A percentile compares a stretch with the other conserved stretches of the same genome.
These are phyloP conservation scores for Nematodospora valgi DNA, from an alignment of 805 yeast species.

Conservation along the genomic window DNA sequence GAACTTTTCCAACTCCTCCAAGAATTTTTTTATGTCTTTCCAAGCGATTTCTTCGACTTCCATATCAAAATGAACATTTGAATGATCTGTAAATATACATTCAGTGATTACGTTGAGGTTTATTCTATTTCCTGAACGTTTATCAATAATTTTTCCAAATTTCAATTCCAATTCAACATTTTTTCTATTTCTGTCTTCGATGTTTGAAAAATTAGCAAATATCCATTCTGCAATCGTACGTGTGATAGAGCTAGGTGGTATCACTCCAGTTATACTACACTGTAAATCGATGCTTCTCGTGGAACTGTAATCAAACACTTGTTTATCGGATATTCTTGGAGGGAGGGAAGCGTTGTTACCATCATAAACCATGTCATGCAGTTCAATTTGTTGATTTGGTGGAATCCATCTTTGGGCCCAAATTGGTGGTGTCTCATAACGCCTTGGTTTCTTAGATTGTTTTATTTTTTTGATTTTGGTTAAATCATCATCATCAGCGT, in stretches of 20 bases:
- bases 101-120: constrained; percentile 68
- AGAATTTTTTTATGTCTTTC: constrained; percentile 51
- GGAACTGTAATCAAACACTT: constrained; percentile 28
- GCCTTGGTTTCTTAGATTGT: constrained; percentile 47
- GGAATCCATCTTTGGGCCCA: constrained; percentile 83
- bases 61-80: constrained; percentile 57
- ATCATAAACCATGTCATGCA: background rate
- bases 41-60: constrained; percentile 64
- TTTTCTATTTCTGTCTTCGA: constrained; percentile 52
- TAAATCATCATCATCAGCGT: constrained; percentile 25
- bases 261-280: constrained; percentile 66
- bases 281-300: constrained; percentile 37
- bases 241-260: constrained; percentile 77
- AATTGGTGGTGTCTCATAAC: constrained; percentile 64
- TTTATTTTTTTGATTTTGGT: constrained; percentile 20
- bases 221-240: constrained; percentile 86
- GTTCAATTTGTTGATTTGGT: constrained; percentile 10
- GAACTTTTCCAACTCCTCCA: constrained; percentile 51
- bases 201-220: constrained; percentile 71
- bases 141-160: constrained; percentile 68
- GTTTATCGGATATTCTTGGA: constrained; percentile 18
- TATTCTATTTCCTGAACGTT: constrained; percentile 57
- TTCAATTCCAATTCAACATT: constrained; percentile 69
- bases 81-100: constrained; percentile 53
- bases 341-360: no score